Evolutionary conservation across 108 stramenopile species (phyloP).

Genomic region (Fistulifera pelliculosa): DNA sequence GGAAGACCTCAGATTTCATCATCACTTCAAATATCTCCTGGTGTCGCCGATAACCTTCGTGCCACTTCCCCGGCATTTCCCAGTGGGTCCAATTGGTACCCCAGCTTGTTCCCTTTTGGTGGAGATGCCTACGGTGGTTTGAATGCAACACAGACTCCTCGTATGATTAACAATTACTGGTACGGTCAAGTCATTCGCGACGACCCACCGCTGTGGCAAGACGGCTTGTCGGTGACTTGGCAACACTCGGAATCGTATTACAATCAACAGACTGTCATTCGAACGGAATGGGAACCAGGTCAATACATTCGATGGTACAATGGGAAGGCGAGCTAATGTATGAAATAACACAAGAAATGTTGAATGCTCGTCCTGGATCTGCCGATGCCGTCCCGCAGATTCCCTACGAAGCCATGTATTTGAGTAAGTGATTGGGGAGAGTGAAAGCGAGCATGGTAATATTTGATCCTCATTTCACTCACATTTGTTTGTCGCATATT

Average conservation of each 20-base stretch:
- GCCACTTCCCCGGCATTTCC: neutral
- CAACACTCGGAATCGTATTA: neutral
- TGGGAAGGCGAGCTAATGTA: slow-evolving; percentile 6
- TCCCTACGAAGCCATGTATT: slow-evolving; percentile 16
- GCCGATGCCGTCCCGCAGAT: slow-evolving; percentile 7
- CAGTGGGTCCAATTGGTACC: neutral
- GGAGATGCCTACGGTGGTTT: slow-evolving; percentile 4
- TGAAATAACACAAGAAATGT: slow-evolving; percentile 5
- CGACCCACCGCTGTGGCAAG: slow-evolving; percentile 1
- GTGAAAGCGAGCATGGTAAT: no score
- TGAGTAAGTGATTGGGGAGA: neutral
- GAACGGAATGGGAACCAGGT: slow-evolving; percentile 5
- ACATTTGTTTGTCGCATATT: no score
- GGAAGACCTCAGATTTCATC: slow-evolving; percentile 4
- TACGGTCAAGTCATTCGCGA: slow-evolving; percentile 1
- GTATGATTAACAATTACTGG: slow-evolving; percentile 9
- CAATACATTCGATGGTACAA: slow-evolving; percentile 11
- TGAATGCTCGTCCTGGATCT: slow-evolving; percentile 2
- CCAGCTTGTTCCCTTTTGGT: slow-evolving; percentile 3
- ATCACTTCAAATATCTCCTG: slow-evolving; percentile 10
- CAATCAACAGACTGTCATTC: slow-evolving; percentile 1
- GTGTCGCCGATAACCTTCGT: neutral
- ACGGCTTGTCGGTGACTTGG: slow-evolving; percentile 5
- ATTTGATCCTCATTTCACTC: no score
- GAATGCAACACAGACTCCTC: slow-evolving; percentile 2